Percentiles rank a stretch among this genome's conserved stretches.
phyloP scores from a whole-genome alignment of 352 stramenopile genomes.

The Pelagophyceae sp. region DNA sequence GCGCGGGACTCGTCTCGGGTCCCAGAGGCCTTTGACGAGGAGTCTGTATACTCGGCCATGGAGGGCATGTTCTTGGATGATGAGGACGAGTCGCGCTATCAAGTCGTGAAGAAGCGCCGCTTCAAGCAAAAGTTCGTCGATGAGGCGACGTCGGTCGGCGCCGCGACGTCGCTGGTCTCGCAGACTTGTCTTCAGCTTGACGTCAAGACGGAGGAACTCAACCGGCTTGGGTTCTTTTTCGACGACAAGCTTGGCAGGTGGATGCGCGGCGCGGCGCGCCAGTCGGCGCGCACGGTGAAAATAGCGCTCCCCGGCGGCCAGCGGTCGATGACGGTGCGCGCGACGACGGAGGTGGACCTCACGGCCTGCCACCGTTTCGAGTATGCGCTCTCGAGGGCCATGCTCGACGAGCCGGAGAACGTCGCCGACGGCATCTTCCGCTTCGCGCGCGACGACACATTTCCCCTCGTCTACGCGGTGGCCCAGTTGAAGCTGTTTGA shows the following conservation, averaged over 20 bases:
- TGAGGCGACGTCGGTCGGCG: too few species aligned
- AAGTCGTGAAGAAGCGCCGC: too few species aligned
- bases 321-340: not conserved
- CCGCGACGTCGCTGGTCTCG: too few species aligned
- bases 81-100: too few species aligned
- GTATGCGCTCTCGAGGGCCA: not conserved
- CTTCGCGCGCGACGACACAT: not conserved
- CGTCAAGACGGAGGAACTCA: too few species aligned
- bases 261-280: too few species aligned
- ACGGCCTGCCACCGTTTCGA: not conserved
- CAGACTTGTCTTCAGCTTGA: too few species aligned
- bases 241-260: not conserved
- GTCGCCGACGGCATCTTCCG: not conserved
- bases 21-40: too few species aligned
- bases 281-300: not conserved
- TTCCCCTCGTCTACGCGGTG: not conserved
- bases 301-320: not conserved
- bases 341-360: not conserved
- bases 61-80: too few species aligned
- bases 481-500: not conserved
- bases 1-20: too few species aligned
- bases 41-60: too few species aligned
- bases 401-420: not conserved
- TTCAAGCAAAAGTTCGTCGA: too few species aligned
- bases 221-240: not conserved